Percentiles rank a stretch among this genome's conserved stretches.
Evolutionary conservation across 345 rosid species (phyloP).

Genomic region (Crucihimalaya himalaica): DNA sequence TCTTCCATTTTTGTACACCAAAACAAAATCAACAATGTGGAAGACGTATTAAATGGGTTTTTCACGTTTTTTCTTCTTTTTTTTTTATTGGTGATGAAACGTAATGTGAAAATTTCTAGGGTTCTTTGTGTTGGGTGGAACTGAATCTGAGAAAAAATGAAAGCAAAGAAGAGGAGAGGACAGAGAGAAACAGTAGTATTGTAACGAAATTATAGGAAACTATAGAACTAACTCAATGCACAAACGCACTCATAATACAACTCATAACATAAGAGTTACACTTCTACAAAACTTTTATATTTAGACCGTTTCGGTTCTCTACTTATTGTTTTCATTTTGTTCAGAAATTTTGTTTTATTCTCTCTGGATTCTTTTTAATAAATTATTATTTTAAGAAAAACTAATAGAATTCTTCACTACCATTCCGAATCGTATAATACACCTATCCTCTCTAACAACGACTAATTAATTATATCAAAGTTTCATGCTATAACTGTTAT

Average conservation of each 20-base stretch:
- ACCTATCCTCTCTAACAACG: background rate
- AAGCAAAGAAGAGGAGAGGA: constrained; percentile 3
- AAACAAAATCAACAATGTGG: constrained; percentile 15
- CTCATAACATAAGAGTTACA: background rate
- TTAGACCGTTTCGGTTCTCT: constrained; percentile 20
- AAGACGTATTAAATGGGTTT: constrained; percentile 5
- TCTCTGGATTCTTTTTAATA: no score
- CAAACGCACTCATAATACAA: constrained; percentile 1
- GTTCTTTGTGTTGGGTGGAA: constrained; percentile 25
- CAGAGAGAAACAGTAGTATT: background rate
- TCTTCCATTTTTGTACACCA: constrained; percentile 24
- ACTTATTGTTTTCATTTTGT: background rate
- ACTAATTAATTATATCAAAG: background rate
- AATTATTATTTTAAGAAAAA: no score
- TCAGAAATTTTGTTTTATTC: background rate
- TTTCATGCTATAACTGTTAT: background rate
- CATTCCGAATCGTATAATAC: no score
- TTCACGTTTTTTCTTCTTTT: background rate
- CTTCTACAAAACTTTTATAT: background rate
- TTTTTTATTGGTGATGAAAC: background rate
- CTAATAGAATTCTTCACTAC: no score
- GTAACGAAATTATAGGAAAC: constrained; percentile 31
- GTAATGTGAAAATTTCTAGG: constrained; percentile 31
- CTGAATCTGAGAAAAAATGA: constrained; percentile 23
- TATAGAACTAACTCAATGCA: background rate